Conservation (phyloP, 306 rosid genomes). For the Prosopis cineraria region DNA sequence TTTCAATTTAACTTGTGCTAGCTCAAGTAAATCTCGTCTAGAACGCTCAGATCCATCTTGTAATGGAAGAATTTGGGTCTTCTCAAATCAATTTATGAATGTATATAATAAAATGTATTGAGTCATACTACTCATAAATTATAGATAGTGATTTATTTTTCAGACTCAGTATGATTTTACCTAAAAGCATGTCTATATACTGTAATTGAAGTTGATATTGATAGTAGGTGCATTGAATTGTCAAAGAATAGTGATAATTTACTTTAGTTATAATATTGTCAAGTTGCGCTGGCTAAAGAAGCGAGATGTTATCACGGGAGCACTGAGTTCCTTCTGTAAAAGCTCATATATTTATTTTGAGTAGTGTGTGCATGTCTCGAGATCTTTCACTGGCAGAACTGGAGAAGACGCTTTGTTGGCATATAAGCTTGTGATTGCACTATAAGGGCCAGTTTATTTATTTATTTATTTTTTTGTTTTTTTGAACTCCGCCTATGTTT, state of each 20-base stretch:
- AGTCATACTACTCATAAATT: too few relatives aligned
- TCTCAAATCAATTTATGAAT: neutral
- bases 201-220: neutral
- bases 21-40: neutral
- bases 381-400: too few relatives aligned
- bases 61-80: neutral
- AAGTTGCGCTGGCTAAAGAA: too few relatives aligned
- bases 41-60: neutral
- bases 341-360: too few relatives aligned
- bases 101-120: neutral
- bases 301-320: neutral
- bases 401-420: neutral
- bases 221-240: neutral
- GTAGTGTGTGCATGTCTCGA: too few relatives aligned
- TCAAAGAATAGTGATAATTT: neutral
- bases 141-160: too few relatives aligned
- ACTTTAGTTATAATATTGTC: neutral
- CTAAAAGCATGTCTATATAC: too few relatives aligned
- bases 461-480: too few relatives aligned
- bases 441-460: neutral
- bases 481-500: too few relatives aligned
- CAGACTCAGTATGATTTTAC: too few relatives aligned
- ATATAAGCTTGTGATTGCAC: neutral
- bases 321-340: neutral
- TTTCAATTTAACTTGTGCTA: neutral